Conservation (phyloP, 805 yeast species). For the Suhomyces kilbournensis region DNA sequence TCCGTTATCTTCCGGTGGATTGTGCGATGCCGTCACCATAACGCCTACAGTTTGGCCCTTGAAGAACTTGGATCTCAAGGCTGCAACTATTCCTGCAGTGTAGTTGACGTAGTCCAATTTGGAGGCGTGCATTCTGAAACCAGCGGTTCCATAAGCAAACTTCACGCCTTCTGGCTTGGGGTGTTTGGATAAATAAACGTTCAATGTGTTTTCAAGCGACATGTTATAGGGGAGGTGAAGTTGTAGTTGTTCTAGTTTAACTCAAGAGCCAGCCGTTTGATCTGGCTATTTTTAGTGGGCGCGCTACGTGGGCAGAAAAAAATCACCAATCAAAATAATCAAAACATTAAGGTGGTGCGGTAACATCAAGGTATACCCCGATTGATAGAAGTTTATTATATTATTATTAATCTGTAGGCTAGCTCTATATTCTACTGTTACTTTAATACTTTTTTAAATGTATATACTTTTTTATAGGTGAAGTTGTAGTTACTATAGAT, state of each 20-base stretch:
- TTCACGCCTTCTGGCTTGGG: conserved; percentile 41
- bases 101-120: conserved; percentile 71
- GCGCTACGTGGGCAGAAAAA: background rate
- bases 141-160: conserved; percentile 93
- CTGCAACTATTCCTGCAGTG: conserved; percentile 77
- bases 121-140: conserved; percentile 76
- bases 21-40: conserved; percentile 95
- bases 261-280: background rate
- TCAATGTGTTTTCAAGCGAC: conserved; percentile 7
- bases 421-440: too few relatives aligned
- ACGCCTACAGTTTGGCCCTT: conserved; percentile 79
- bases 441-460: too few relatives aligned
- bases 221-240: background rate
- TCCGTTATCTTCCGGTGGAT: conserved; percentile 62
- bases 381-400: too few relatives aligned
- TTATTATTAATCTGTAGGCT: too few relatives aligned
- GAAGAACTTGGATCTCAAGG: conserved; percentile 71
- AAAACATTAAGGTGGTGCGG: too few relatives aligned
- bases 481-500: too few relatives aligned
- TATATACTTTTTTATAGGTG: too few relatives aligned
- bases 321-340: background rate
- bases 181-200: conserved; percentile 19
- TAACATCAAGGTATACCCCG: too few relatives aligned
- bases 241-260: background rate
- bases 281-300: background rate